phyloP scores from a whole-genome alignment of 192 early-diverging fungal genomes.

The Diversispora eburnea region DNA sequence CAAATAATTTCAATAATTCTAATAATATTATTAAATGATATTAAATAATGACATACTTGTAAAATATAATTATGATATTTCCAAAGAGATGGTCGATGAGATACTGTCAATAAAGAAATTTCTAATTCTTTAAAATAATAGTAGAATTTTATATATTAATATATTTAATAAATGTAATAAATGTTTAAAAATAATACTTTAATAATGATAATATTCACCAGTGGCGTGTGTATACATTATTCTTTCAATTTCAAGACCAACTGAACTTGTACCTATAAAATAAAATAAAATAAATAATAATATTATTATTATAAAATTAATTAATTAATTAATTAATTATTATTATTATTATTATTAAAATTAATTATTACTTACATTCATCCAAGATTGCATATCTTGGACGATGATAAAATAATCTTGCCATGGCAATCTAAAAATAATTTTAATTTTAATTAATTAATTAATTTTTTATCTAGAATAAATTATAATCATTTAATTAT shows the following conservation, averaged over 20 bases:
- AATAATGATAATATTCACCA: conserved; percentile 27
- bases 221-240: conserved; percentile 85
- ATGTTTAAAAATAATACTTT: too few relatives aligned
- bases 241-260: conserved; percentile 90
- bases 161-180: background rate
- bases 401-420: conserved; percentile 93
- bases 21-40: too few relatives aligned
- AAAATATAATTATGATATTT: conserved; percentile 83
- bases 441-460: background rate
- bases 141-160: background rate
- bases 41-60: background rate
- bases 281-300: conserved; percentile 14
- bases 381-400: conserved; percentile 96
- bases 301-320: too few relatives aligned
- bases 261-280: conserved; percentile 60
- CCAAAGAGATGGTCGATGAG: conserved; percentile 93
- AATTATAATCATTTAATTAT: conserved; percentile 5
- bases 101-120: conserved; percentile 91
- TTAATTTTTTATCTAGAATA: background rate
- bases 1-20: background rate
- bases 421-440: conserved; percentile 76
- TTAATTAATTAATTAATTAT: background rate
- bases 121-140: conserved; percentile 49
- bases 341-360: too few relatives aligned
- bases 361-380: conserved; percentile 64